phyloP scores from a whole-genome alignment of 768 basidiomycete species.

The Termitomyces sp. region DNA sequence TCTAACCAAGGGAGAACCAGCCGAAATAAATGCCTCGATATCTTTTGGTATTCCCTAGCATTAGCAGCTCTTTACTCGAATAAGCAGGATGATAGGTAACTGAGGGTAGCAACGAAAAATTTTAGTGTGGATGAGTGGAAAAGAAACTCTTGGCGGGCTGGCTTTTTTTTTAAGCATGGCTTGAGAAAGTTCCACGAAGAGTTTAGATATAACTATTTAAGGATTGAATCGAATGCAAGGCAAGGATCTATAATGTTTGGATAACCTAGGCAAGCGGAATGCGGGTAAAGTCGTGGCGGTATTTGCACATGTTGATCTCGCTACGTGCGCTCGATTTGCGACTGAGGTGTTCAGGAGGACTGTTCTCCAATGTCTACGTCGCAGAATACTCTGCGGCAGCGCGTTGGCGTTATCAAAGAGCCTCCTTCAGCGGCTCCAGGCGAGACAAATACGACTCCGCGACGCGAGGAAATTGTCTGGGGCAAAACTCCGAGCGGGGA shows the following conservation, averaged over 20 bases:
- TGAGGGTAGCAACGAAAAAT: not conserved
- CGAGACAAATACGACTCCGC: conserved; percentile 6
- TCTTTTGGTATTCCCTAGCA: conserved; percentile 37
- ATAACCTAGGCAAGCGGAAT: too few species aligned
- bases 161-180: not conserved
- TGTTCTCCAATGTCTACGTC: conserved; percentile 13
- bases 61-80: conserved; percentile 51
- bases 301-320: conserved; percentile 14
- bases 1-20: conserved; percentile 29
- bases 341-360: too few species aligned
- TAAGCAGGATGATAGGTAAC: conserved; percentile 18
- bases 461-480: conserved; percentile 67
- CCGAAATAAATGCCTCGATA: conserved; percentile 54
- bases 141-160: not conserved
- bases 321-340: too few species aligned
- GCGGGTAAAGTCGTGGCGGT: conserved; percentile 3
- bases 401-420: conserved; percentile 15
- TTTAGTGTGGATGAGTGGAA: not conserved
- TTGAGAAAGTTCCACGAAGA: not conserved
- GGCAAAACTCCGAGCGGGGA: conserved; percentile 81
- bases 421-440: not conserved
- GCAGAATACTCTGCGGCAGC: conserved; percentile 29
- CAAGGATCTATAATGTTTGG: not conserved
- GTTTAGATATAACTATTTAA: too few species aligned
- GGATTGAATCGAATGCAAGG: too few species aligned